Conservation (phyloP, 257 asterid species). For the Coffea canephora region DNA sequence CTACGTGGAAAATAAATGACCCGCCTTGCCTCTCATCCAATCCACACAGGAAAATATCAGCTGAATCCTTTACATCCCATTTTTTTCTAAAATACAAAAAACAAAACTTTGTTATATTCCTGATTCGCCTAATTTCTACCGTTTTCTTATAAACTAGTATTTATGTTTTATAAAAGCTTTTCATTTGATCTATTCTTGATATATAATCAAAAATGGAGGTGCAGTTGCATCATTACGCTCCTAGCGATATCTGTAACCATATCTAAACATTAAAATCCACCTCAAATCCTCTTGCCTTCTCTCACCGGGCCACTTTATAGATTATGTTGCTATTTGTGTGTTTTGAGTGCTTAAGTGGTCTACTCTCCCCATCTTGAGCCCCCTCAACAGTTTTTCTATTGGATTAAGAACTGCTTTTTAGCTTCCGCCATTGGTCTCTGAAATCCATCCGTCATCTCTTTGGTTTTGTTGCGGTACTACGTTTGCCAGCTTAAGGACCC, state of each 20-base stretch:
- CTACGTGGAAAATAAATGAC: constrained; percentile 12
- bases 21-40: constrained; percentile 14
- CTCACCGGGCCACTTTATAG: constrained; percentile 29
- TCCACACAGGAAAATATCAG: neutral
- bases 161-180: no score
- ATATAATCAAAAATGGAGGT: no score
- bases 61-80: neutral
- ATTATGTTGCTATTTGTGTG: constrained; percentile 22
- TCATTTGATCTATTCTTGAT: no score
- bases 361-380: constrained; percentile 8
- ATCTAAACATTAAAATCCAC: constrained; percentile 31
- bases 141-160: no score
- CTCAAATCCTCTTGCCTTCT: constrained; percentile 37
- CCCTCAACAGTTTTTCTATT: constrained; percentile 8
- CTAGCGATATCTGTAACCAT: neutral
- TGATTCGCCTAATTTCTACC: no score
- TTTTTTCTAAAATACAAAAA: neutral
- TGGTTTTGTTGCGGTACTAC: constrained; percentile 8
- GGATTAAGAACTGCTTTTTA: constrained; percentile 34
- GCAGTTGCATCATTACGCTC: no score
- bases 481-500: constrained; percentile 19
- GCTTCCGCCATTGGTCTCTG: constrained; percentile 34
- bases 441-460: constrained; percentile 28
- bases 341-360: constrained; percentile 5
- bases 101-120: no score